These are phyloP conservation scores for Diaporthe ilicicola DNA, from an alignment of 2,329 filamentous ascomycete species.

Conservation along the genomic window DNA sequence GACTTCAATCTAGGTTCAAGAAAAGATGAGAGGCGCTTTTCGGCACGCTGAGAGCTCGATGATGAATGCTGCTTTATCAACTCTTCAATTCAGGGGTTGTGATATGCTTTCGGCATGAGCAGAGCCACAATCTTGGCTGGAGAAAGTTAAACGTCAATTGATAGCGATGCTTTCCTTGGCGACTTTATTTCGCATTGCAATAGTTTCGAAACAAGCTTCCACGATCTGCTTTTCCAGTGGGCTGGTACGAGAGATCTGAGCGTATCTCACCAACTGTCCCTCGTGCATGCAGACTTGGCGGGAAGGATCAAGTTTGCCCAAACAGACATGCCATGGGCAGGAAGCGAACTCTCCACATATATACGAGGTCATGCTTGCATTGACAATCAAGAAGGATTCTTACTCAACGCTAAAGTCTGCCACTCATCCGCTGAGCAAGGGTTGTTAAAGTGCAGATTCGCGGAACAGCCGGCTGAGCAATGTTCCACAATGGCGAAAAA, in stretches of 20 bases:
- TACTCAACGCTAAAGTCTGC: neutral
- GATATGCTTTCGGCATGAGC: neutral
- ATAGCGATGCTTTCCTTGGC: neutral
- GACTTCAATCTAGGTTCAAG: no score
- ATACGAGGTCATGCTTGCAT: neutral
- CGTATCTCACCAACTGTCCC: no score
- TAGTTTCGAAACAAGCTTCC: no score
- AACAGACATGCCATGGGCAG: no score
- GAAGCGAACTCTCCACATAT: no score
- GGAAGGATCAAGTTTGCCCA: no score
- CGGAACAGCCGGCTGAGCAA: neutral
- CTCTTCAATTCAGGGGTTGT: neutral
- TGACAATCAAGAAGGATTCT: neutral
- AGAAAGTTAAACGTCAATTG: neutral
- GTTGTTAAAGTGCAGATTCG: neutral
- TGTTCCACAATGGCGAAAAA: neutral
- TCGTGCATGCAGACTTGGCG: rapidly evolving
- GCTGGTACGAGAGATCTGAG: no score
- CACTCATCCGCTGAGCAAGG: neutral
- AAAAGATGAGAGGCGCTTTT: no score
- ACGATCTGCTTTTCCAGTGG: no score
- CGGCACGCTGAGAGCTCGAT: no score
- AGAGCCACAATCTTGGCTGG: neutral
- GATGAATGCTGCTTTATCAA: neutral
- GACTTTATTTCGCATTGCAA: neutral